Base-by-base conservation (phyloP, 768 basidiomycete species). In the Kwoniella pini region DNA sequence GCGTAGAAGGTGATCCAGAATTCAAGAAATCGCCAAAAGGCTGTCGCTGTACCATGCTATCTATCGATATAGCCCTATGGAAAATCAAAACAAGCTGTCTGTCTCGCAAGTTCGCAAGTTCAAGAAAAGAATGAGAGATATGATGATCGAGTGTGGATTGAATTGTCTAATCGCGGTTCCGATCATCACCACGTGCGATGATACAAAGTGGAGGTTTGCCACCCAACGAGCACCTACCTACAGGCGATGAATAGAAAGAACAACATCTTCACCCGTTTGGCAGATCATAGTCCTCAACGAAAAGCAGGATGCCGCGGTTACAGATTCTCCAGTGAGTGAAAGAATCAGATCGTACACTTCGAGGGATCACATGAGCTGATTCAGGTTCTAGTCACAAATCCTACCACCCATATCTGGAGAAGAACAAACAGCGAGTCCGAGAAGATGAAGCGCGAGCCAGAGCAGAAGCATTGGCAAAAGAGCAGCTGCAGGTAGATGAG, bases 361-460 rank as follows among this genome's bases (percentile, higher is more conserved):
- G 42, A 11, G 30, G n/a, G 17, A 3, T 39, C 50, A 11, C 28
- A 12, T 15, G 17, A 38, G 33, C 51, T 26, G 24, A 51, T 38
- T 26, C 19, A n/a, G 12, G 28, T 2, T 4, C 1, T 50, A 74
- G 72, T 19, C 79, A 80, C 60, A 80, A 80, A 60, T 78, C 77
- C 3, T 80, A 80, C 45, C 79, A 80, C 45, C 77, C 77, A 0
- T 80, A 80, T 45, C 66, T 76, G 7, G 77, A 80, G 56, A 72
- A 67, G 64, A 80, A 80, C 70, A 80, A 80, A 65, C 72, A 78
- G 51, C 63, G 71, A 44, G 79, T 80, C 24, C 61, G 77, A 24
- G 72, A 78, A 49, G 79, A 80, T 65, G 79, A 80, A 65, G 74
- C 70, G 19, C 60, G 67, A 57, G 77, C 77, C 22, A 53, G 52